Evolutionary conservation across 2,329 filamentous ascomycete genomes (phyloP), one percentile per base, ranked within the genome.

Genomic region (Cercospora zeina): DNA sequence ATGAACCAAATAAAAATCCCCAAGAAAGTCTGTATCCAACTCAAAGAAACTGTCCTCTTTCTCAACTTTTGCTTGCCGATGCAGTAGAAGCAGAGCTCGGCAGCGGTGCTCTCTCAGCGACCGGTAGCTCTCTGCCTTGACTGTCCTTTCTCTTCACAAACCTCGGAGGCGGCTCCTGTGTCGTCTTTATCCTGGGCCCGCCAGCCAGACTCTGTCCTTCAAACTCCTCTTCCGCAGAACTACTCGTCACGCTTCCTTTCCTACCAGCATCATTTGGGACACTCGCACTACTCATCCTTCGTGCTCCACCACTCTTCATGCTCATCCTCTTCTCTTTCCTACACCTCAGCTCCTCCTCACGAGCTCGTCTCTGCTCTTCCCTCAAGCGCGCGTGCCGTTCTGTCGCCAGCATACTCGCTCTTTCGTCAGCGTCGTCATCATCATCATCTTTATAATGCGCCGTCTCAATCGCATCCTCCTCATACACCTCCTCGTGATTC

Each of bases 401-500:
- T 37, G 64, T 63, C 27, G 62, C 61, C 42, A 49, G 16, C 51
- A 54, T 60, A 7, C 58, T 60, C 30, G 37, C 59, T 16, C 54
- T 14, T n/a, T 62, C 59, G 37, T 56, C 53, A 7, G 34, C 47
- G 10, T 58, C 54, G 16, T 27, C 34, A 27, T 54, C 50, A 11
- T 62, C 39, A 3, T 54, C 49, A 7, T 58, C 63, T 27, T 57
- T 57, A 16, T 51, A 63, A 9, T 54, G 59, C 49, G 33, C 58
- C 59, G 21, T 61, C 54, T 14, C 69, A 42, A 71, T 69, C n/a
- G 62, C 67, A 16, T 66, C 63, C 19, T 49, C 42, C 11, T 61
- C 64, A 80, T 81, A 62, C 82, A 82, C 68, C 79, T 79, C 77
- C 86, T 70, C 87, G 65, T 82, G 79, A 61, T 84, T 80, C 55